Evolutionary conservation across 2,329 filamentous ascomycete species (phyloP).

Genomic region (Exophiala bonariae): DNA sequence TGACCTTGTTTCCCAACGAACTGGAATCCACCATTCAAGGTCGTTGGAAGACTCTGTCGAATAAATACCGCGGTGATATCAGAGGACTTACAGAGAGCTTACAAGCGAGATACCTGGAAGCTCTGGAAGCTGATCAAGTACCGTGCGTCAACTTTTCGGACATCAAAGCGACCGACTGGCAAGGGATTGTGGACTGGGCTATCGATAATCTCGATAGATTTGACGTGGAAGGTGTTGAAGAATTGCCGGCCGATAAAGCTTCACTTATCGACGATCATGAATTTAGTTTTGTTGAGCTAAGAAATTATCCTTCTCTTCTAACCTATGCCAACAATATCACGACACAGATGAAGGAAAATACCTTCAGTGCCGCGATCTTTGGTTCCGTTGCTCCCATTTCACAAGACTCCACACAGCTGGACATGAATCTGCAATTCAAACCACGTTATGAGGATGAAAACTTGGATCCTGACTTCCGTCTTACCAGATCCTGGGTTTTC

Average conservation of each 20-base stretch:
- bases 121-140: conserved; percentile 44
- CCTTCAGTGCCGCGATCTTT: conserved; percentile 38
- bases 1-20: conserved; percentile 41
- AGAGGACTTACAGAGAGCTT: conserved; percentile 48
- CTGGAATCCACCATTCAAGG: conserved; percentile 39
- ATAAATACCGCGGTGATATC: conserved; percentile 40
- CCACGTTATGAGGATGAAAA: conserved; percentile 7
- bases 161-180: conserved; percentile 48
- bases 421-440: conserved; percentile 4
- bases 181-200: conserved; percentile 48
- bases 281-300: conserved; percentile 37
- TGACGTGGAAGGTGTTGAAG: conserved; percentile 36
- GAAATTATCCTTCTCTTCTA: conserved; percentile 38
- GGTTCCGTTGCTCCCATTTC: conserved; percentile 24
- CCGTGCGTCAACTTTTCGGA: conserved; percentile 46
- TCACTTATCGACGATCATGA: conserved; percentile 44
- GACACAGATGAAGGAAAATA: conserved; percentile 35
- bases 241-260: conserved; percentile 44
- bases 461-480: conserved; percentile 11
- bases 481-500: conserved; percentile 49
- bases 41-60: conserved; percentile 38
- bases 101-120: conserved; percentile 46
- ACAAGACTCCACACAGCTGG: background rate
- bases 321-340: conserved; percentile 34
- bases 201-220: conserved; percentile 41